phyloP scores from a whole-genome alignment of 768 basidiomycete genomes.

The Suillus alpinus region DNA sequence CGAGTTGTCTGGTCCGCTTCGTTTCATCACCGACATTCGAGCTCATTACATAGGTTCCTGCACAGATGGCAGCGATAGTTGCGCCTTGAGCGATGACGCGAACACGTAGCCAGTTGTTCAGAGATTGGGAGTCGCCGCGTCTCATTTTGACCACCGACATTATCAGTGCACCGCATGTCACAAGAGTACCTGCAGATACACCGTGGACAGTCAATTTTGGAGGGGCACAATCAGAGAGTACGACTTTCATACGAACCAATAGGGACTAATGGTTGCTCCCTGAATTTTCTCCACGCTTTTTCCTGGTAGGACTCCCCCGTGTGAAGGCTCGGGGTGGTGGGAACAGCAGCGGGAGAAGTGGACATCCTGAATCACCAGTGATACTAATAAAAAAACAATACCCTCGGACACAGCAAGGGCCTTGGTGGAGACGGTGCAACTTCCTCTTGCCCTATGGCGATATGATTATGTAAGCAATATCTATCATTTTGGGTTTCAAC shows the following conservation, averaged over 20 bases:
- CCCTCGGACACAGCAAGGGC: too few species aligned
- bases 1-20: conserved; percentile 20
- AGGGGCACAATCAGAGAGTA: background rate
- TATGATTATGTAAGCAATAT: too few species aligned
- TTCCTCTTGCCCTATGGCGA: too few species aligned
- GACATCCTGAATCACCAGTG: conserved; percentile 17
- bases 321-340: conserved; percentile 29
- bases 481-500: too few species aligned
- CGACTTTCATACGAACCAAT: conserved; percentile 47
- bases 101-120: conserved; percentile 77
- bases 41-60: conserved; percentile 28
- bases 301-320: conserved; percentile 51
- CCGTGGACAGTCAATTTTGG: background rate
- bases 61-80: conserved; percentile 64
- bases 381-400: too few species aligned
- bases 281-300: conserved; percentile 61
- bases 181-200: conserved; percentile 47
- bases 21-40: conserved; percentile 25
- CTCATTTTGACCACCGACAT: conserved; percentile 66
- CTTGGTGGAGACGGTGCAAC: too few species aligned
- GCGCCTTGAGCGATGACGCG: conserved; percentile 73
- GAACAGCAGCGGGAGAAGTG: conserved; percentile 24
- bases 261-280: conserved; percentile 78
- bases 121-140: conserved; percentile 54
- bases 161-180: conserved; percentile 64